Percentiles rank a stretch among this genome's conserved stretches.
phyloP scores from a whole-genome alignment of 371 early-diverging fungal genomes.

The Mortierella sp. region DNA sequence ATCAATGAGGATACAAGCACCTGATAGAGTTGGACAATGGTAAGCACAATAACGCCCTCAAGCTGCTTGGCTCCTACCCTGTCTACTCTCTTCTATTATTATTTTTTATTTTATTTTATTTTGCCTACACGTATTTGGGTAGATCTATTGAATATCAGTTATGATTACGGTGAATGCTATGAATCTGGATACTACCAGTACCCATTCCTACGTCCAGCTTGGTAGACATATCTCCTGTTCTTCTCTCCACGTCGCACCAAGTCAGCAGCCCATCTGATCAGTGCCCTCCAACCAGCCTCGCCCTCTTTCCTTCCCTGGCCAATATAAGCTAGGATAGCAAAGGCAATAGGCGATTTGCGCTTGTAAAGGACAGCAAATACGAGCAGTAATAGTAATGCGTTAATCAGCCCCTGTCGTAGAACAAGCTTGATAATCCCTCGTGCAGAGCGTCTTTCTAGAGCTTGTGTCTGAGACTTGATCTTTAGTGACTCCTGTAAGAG shows the following conservation, averaged over 20 bases:
- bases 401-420: conserved; percentile 50
- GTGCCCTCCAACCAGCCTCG: conserved; percentile 46
- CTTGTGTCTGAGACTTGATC: conserved; percentile 28
- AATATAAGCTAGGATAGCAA: conserved; percentile 43
- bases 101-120: too few relatives aligned
- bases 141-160: too few relatives aligned
- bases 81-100: too few relatives aligned
- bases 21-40: too few relatives aligned
- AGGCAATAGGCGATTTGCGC: conserved; percentile 44
- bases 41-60: too few relatives aligned
- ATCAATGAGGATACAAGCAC: too few relatives aligned
- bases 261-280: conserved; percentile 37
- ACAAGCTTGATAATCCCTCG: conserved; percentile 39
- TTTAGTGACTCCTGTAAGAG: conserved; percentile 45
- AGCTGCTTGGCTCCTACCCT: too few relatives aligned
- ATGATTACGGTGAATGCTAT: too few relatives aligned
- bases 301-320: conserved; percentile 43
- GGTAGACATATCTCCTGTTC: conserved; percentile 23
- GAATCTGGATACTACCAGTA: conserved; percentile 34
- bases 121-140: too few relatives aligned
- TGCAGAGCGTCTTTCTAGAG: conserved; percentile 29
- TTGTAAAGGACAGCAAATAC: conserved; percentile 51
- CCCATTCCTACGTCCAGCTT: conserved; percentile 45
- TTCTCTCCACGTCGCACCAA: conserved; percentile 20
- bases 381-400: conserved; percentile 34